Base-by-base conservation (phyloP, 352 stramenopile species). In the Pythium oligandrum region DNA sequence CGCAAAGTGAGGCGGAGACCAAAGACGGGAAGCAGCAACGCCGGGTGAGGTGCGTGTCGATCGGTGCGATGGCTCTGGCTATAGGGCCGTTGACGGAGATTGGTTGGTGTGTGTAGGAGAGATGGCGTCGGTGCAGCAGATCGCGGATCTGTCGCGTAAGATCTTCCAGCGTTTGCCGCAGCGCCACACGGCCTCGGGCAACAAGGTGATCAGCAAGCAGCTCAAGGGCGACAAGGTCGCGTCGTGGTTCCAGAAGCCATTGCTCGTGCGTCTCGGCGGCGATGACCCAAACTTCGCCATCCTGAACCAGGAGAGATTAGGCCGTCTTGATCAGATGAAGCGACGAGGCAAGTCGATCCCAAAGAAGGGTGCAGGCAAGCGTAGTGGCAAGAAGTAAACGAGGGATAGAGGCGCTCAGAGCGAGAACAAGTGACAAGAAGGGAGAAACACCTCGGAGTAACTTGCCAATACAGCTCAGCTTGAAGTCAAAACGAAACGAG, bases 161-260 rank as follows among this genome's bases (percentile, higher is more conserved):
- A 94, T 94, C 60, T 94, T 94, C 68, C 79, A 94, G 76, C 81
- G 83, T 11, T 66, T 94, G 60, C 83, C 83, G 63, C 81, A 92
- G 74, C 82, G 76, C 65, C 70, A 91, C 61, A 84, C 68, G 31
- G 63, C 73, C 56, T 92, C 83, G 44, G 83, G 83, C 63, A 94
- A 92, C 69, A 94, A 94, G 69, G 74, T 94, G 40, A 90, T 94
- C 68, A 90, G 79, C 67, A 90, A 90, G 73, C 79, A 92, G 71
- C 74, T 94, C 43, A 88, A 88, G 71, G 83, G 83, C 48, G 83
- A 94, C 38, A 92, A 89, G 68, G 68, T 94, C 8, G 83, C 76
- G 32, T 86, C 74, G 48, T 94, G 83, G 83, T 94, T 94, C 66
- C 83, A 87, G 61, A 94, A 94, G 70, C 83, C 83, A 33, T 66